These are phyloP conservation scores for Heliamphora exappendiculata DNA, from an alignment of 148 eudicot genomes.

Conservation along the genomic window DNA sequence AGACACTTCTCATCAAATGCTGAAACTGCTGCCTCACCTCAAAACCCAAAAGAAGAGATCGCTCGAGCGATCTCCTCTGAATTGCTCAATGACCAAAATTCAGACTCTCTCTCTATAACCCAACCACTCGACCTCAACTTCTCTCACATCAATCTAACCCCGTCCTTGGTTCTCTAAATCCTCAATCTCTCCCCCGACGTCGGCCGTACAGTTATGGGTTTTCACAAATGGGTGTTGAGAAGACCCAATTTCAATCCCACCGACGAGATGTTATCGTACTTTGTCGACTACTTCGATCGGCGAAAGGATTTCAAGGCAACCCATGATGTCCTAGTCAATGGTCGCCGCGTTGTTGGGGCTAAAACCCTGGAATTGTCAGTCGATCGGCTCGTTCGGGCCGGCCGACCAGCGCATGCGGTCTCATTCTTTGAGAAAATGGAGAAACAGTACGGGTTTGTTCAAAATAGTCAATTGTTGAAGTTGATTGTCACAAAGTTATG, in stretches of 20 bases:
- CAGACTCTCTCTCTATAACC: slow-evolving; percentile 30
- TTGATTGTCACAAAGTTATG: too few relatives aligned
- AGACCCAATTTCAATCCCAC: slow-evolving; percentile 26
- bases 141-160: slow-evolving; percentile 51
- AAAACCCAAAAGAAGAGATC: slow-evolving; percentile 16
- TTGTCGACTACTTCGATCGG: slow-evolving; percentile 66
- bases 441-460: slow-evolving; percentile 52
- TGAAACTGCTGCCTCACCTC: background rate
- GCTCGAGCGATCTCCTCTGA: slow-evolving; percentile 51
- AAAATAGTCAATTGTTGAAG: slow-evolving; percentile 41
- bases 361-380: slow-evolving; percentile 32
- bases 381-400: slow-evolving; percentile 59
- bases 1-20: slow-evolving; percentile 20
- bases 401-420: slow-evolving; percentile 31
- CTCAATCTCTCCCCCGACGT: slow-evolving; percentile 51
- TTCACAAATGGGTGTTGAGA: slow-evolving; percentile 53
- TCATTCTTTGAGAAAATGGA: slow-evolving; percentile 58
- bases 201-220: slow-evolving; percentile 49
- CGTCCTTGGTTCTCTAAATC: slow-evolving; percentile 33
- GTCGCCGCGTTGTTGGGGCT: slow-evolving; percentile 32
- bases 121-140: slow-evolving; percentile 63
- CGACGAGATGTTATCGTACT: slow-evolving; percentile 49
- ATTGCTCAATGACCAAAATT: slow-evolving; percentile 33
- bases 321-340: slow-evolving; percentile 38
- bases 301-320: slow-evolving; percentile 69